Percentiles rank a stretch among this genome's conserved stretches.
Conservation (phyloP, 495 filamentous ascomycete species). For the Aspergillus kassunensis region DNA sequence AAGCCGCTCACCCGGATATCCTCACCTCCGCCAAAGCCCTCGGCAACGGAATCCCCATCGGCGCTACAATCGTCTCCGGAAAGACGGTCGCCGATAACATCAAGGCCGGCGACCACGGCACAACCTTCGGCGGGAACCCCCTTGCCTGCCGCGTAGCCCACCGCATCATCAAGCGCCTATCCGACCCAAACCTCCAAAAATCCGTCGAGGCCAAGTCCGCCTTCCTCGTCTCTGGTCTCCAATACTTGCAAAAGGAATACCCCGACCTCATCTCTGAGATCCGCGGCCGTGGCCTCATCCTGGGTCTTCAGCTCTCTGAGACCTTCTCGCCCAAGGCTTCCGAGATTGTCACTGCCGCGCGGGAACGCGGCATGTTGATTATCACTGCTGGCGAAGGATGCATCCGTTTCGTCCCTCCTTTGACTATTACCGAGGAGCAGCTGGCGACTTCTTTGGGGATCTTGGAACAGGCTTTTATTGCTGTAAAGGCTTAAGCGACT, state of each 20-base stretch:
- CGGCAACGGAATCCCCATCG: slow-evolving; percentile 93
- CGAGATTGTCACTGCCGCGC: slow-evolving; percentile 72
- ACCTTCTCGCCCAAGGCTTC: slow-evolving; percentile 56
- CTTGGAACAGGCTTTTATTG: slow-evolving; percentile 71
- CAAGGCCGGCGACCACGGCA: slow-evolving; percentile 90
- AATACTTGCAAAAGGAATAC: slow-evolving; percentile 58
- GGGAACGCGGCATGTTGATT: slow-evolving; percentile 83
- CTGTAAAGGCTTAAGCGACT: slow-evolving; percentile 19
- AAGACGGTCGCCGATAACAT: slow-evolving; percentile 75
- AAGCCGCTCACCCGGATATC: slow-evolving; percentile 86
- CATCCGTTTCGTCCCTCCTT: slow-evolving; percentile 77
- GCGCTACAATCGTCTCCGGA: slow-evolving; percentile 77
- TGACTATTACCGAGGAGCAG: slow-evolving; percentile 72
- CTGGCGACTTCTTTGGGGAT: slow-evolving; percentile 72
- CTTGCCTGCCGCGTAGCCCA: slow-evolving; percentile 80
- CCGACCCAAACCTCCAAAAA: slow-evolving; percentile 58
- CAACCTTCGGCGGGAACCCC: slow-evolving; percentile 95
- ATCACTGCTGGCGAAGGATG: slow-evolving; percentile 92
- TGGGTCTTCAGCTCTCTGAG: slow-evolving; percentile 74
- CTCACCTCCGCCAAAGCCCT: slow-evolving; percentile 92
- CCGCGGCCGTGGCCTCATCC: slow-evolving; percentile 75
- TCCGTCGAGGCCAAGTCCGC: slow-evolving; percentile 61
- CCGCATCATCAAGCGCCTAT: slow-evolving; percentile 72
- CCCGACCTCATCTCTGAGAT: slow-evolving; percentile 73
- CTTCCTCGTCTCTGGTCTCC: slow-evolving; percentile 62